Evolutionary conservation across 257 asterid genomes (phyloP).

Genomic region (Nicotiana knightiana): DNA sequence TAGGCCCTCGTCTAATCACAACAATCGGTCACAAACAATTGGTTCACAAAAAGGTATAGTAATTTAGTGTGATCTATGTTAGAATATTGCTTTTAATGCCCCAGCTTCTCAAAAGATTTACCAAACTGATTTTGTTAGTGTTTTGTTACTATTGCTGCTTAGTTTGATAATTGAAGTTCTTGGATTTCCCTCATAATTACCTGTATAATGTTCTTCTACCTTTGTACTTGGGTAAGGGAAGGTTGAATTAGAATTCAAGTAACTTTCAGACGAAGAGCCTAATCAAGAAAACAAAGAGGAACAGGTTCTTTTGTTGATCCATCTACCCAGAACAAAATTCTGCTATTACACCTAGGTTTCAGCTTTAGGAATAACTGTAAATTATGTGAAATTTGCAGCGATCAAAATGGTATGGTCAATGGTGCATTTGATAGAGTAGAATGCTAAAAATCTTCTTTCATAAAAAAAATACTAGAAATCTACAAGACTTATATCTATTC

Average conservation of each 20-base stretch:
- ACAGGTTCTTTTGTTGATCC: background rate
- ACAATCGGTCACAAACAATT: constrained; percentile 54
- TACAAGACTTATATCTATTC: background rate
- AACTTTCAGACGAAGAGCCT: background rate
- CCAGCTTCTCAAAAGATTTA: background rate
- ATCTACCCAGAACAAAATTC: background rate
- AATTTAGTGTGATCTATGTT: background rate
- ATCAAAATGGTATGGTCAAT: background rate
- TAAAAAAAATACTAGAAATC: background rate
- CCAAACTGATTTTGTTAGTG: background rate
- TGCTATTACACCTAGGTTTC: background rate
- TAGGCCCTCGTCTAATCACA: constrained; percentile 71
- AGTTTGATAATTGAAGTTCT: constrained; percentile 6
- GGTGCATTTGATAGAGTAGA: background rate
- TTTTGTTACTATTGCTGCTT: background rate
- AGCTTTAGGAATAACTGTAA: background rate
- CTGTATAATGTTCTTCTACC: background rate
- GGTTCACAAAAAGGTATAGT: constrained; percentile 61
- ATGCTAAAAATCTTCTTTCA: background rate
- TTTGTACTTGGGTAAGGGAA: background rate
- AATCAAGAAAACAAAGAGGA: background rate
- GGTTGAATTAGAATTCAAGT: background rate
- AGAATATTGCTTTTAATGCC: background rate
- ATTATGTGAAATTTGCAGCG: background rate
- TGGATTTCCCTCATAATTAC: background rate